A percentile compares a stretch with the other conserved stretches of the same genome.
Conservation (phyloP, 805 yeast species). For the Komagataella pseudopastoris region DNA sequence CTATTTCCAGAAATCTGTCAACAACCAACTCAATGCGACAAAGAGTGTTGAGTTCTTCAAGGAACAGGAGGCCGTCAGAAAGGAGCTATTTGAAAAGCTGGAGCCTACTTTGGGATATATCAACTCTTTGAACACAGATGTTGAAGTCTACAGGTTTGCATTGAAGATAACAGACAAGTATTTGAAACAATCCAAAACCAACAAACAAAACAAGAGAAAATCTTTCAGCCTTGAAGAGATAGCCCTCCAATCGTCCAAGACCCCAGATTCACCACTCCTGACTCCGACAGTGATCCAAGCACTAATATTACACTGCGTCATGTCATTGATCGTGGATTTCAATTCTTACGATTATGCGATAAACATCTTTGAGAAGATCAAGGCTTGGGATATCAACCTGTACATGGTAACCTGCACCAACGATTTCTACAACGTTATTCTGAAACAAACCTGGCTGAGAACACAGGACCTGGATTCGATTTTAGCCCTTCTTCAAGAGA, state of each 20-base stretch:
- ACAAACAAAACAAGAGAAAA: too few relatives aligned
- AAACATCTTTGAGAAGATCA: conserved; percentile 10
- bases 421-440: conserved; percentile 15
- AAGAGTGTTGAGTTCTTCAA: not conserved
- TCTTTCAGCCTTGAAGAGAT: not conserved
- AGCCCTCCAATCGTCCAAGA: not conserved
- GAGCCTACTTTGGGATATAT: not conserved
- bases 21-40: not conserved
- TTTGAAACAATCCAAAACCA: not conserved
- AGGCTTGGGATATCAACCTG: conserved; percentile 13
- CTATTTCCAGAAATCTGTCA: not conserved
- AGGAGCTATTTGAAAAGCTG: not conserved
- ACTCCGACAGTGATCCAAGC: not conserved
- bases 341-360: conserved; percentile 1
- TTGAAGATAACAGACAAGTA: not conserved
- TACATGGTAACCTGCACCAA: conserved; percentile 17
- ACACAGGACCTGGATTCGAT: conserved; percentile 13
- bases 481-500: conserved; percentile 13
- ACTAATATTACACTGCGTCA: conserved; percentile 9
- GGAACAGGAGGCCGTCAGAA: not conserved
- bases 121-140: not conserved
- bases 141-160: not conserved
- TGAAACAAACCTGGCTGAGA: conserved; percentile 14
- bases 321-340: conserved; percentile 13
- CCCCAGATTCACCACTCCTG: not conserved